Evolutionary conservation across 768 basidiomycete genomes (phyloP).

Genomic region (Suillus spraguei): DNA sequence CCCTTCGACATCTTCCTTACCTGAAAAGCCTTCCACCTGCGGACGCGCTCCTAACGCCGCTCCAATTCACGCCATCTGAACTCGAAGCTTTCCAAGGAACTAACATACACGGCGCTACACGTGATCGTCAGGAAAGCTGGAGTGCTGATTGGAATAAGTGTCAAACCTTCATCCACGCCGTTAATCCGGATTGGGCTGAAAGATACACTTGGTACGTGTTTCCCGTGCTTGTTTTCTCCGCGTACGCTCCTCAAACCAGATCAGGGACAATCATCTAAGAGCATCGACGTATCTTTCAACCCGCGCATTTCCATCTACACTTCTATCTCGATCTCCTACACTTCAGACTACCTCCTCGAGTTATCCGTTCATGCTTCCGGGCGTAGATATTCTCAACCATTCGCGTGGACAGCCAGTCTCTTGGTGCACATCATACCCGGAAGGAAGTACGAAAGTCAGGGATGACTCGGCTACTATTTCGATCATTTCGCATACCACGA

Average conservation of each 20-base stretch:
- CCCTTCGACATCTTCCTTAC: conserved; percentile 57
- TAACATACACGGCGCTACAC: conserved; percentile 78
- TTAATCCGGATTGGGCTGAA: conserved; percentile 44
- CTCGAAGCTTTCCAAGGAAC: conserved; percentile 70
- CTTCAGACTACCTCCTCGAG: conserved; percentile 51
- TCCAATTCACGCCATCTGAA: conserved; percentile 71
- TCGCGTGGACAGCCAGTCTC: conserved; percentile 78
- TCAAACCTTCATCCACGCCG: conserved; percentile 37
- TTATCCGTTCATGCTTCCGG: conserved; percentile 83
- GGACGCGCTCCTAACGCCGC: conserved; percentile 63
- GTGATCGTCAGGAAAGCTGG: conserved; percentile 67
- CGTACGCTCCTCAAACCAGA: conserved; percentile 12
- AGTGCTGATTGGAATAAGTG: conserved; percentile 63
- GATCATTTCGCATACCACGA: conserved; percentile 55
- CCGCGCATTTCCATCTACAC: conserved; percentile 85
- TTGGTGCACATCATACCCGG: conserved; percentile 64
- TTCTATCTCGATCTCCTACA: conserved; percentile 62
- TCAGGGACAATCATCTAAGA: conserved; percentile 71
- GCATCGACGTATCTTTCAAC: conserved; percentile 83
- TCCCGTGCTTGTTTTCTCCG: conserved; percentile 5
- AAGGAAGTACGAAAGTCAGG: conserved; percentile 17
- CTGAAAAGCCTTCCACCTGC: conserved; percentile 63
- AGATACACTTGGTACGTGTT: conserved; percentile 67
- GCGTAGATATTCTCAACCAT: conserved; percentile 87
- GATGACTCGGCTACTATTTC: conserved; percentile 53